Base-by-base conservation (phyloP, 768 basidiomycete genomes). In the Amanita fuliginea region DNA sequence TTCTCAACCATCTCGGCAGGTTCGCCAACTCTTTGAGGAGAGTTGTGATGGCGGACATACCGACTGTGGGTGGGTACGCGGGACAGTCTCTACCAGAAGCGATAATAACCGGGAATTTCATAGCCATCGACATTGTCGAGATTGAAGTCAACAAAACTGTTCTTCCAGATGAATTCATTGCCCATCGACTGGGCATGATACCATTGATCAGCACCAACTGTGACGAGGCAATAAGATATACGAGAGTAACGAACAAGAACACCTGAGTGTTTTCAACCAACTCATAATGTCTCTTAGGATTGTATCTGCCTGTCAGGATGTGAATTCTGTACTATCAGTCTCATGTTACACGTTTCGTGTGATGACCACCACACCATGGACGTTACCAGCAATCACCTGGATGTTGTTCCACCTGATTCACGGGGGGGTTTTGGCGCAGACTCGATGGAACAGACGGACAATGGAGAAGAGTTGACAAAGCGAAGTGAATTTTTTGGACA, bases 121-220 rank as follows among this genome's bases (percentile, higher is more conserved):
- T 59, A 97, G 96, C 94, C 32, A 98, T 99, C 55, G 96, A 99
- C 70, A 84, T 95, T 67, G 95, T 98, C 9, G 87, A 92, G 65
- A 86, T 98, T 55, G 78, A 85, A 52, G 77, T 76, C 49, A 99
- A 99, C 64, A 92, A 91, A 4, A 82, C 89, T 1, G 94, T 96
- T 3, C 69, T 99, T 18, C 90, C 94, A 2, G 96, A 99, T 66
- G 96, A 99, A 68, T 96, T 93, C 69, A 86, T 99, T 53, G 90
- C 93, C 0, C 96, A 99, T 65, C 80, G 96, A 45, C 73, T 99
- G 26, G 96, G 96, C 19, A 86, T 96, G 80, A 75, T 99, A 24
- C 96, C 96, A 6, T 72, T 99, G 19, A 72, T 84, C 45, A 94
- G 90, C 64, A 72, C 80, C 34, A 88, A 87, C 55, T 94, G 91